Evolutionary conservation across 1,139 yeast genomes (phyloP), one percentile per base, ranked within the genome.

Genomic region (Spathaspora sp.): DNA sequence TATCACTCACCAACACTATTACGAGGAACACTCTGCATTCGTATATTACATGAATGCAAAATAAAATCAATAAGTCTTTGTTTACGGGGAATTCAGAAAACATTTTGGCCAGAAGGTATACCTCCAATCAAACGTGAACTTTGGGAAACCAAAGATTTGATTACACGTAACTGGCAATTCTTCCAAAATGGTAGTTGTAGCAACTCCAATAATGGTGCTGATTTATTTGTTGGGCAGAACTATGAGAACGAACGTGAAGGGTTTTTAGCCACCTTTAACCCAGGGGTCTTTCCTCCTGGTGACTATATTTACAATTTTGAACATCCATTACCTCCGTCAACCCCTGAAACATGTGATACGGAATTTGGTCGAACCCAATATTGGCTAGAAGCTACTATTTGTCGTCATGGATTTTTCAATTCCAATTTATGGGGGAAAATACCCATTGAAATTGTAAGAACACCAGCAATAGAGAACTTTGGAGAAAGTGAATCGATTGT

Each of bases 31-130:
- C 71, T 93, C 25, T 80, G 84, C 41, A 56, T 93, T 7, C 73
- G 91, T 39, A 78, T 90, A 5, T 61, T 83, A 43, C 91, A 90
- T 58, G 85, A 95, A 0, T 75, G 86, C 34, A 89, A 84, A 63
- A 72, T 93, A 53, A 89, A 87, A 63, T 65, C 81, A 34, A 80
- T 93, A 13, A 64, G 72, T 3, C 68, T 93, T 45, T 68, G 76
- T 2, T 84, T 93, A 60, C 78, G 79, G 51, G 99, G 98, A 1
- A 64, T 67, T 1, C 81, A 89, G 39, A 73, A 87, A 52, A 93
- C 99, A 0, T 97, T 91, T 54, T 93, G 99, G 98, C 99, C 98
- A 2, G 99, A 93, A 59, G 99, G 97, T 1, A 90, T 91, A 24
- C 99, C 99, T 0, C 97, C 98, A 0, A 89, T 86, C 60, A 82